Conservation (phyloP, 495 filamentous ascomycete species). For the Neurospora sp. region DNA sequence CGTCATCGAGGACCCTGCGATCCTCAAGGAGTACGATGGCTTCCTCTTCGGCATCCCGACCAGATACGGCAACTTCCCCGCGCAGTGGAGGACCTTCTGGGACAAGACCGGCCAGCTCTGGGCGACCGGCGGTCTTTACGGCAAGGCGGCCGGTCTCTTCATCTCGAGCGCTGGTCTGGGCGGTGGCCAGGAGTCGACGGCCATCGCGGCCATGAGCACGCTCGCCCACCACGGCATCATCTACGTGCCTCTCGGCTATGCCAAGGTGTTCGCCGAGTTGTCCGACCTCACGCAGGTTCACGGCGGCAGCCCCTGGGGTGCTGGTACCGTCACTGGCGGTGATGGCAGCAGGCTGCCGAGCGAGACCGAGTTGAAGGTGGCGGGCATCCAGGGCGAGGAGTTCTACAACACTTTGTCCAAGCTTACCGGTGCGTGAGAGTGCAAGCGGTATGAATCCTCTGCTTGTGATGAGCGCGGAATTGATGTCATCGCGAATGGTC, state of each 20-base stretch:
- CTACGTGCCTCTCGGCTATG: constrained; percentile 91
- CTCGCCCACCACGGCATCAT: constrained; percentile 89
- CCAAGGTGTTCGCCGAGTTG: constrained; percentile 60
- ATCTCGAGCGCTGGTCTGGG: constrained; percentile 71
- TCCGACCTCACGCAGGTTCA: constrained; percentile 63
- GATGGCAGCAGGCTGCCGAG: constrained; percentile 78
- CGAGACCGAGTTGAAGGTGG: constrained; percentile 63
- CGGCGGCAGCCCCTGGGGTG: constrained; percentile 87
- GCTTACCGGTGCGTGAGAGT: constrained; percentile 54
- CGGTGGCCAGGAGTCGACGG: constrained; percentile 90
- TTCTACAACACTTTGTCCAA: constrained; percentile 77
- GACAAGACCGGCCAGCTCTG: constrained; percentile 71
- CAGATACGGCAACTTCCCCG: constrained; percentile 97
- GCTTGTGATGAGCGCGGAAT: constrained; percentile 23
- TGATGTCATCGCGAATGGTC: neutral
- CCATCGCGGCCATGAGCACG: constrained; percentile 73
- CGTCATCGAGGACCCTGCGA: constrained; percentile 48
- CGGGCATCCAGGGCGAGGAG: constrained; percentile 67
- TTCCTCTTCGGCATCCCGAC: constrained; percentile 95
- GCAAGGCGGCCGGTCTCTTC: constrained; percentile 91
- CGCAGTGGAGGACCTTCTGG: constrained; percentile 91
- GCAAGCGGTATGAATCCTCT: constrained; percentile 49
- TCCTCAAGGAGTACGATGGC: constrained; percentile 72
- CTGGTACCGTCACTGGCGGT: constrained; percentile 75
- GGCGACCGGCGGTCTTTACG: constrained; percentile 62